These are phyloP conservation scores for Termitomyces sp. DNA, from an alignment of 768 basidiomycete species.

Conservation along the genomic window DNA sequence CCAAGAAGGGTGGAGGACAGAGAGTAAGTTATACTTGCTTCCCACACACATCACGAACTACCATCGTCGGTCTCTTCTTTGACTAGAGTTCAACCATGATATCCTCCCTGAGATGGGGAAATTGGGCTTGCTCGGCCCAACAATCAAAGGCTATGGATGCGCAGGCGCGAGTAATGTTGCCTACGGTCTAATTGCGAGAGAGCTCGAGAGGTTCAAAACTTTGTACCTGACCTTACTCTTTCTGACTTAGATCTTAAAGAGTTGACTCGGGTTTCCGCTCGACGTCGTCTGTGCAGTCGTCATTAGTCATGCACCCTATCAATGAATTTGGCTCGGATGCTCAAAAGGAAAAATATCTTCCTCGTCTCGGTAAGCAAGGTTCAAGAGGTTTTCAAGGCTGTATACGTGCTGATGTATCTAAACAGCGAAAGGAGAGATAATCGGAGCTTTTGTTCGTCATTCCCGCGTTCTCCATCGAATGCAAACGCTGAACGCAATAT, in stretches of 20 bases:
- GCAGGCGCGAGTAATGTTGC: slow-evolving; percentile 89
- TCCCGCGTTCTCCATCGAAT: background rate
- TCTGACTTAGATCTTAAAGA: slow-evolving; percentile 29
- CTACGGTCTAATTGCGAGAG: slow-evolving; percentile 90
- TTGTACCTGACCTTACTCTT: background rate
- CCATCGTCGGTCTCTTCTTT: background rate
- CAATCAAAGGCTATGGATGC: slow-evolving; percentile 90
- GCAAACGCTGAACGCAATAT: background rate
- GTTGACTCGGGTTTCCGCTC: slow-evolving; percentile 97
- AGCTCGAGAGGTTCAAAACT: slow-evolving; percentile 75
- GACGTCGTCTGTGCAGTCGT: slow-evolving; percentile 91
- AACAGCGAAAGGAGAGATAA: slow-evolving; percentile 74
- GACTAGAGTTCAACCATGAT: slow-evolving; percentile 65
- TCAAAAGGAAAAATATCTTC: slow-evolving; percentile 90
- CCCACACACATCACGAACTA: background rate
- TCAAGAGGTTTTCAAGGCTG: too few relatives aligned
- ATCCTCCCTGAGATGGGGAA: slow-evolving; percentile 90
- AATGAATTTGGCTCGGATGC: slow-evolving; percentile 83
- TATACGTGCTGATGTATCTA: background rate
- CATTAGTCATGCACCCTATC: slow-evolving; percentile 94
- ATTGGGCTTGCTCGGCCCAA: slow-evolving; percentile 86
- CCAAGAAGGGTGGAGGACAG: slow-evolving; percentile 82
- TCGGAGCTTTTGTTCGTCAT: slow-evolving; percentile 87
- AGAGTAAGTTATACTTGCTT: slow-evolving; percentile 42
- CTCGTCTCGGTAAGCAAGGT: slow-evolving; percentile 57